Evolutionary conservation across 1,139 yeast species (phyloP).

Genomic region (Kazachstania sp.): DNA sequence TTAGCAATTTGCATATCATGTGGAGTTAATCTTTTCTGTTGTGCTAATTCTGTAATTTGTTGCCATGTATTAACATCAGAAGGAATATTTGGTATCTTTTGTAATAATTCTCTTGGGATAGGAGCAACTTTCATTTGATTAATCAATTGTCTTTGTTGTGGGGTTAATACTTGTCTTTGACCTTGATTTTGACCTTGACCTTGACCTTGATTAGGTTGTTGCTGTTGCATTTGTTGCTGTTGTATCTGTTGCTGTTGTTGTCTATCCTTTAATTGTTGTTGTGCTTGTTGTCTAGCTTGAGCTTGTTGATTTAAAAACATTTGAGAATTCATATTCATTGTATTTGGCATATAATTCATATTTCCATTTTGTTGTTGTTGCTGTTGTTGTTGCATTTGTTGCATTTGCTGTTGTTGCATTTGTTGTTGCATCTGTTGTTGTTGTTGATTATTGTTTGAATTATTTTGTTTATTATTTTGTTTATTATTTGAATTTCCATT

Average conservation of each 20-base stretch:
- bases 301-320: slow-evolving; percentile 44
- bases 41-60: slow-evolving; percentile 64
- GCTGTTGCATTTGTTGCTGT: slow-evolving; percentile 36
- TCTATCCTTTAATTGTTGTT: slow-evolving; percentile 26
- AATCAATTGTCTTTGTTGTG: slow-evolving; percentile 30
- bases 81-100: slow-evolving; percentile 71
- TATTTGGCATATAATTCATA: slow-evolving; percentile 9
- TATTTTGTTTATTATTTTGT: neutral
- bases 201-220: slow-evolving; percentile 16
- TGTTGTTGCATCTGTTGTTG: neutral
- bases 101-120: slow-evolving; percentile 66
- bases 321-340: slow-evolving; percentile 31
- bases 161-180: slow-evolving; percentile 26
- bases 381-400: slow-evolving; percentile 5
- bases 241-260: slow-evolving; percentile 38
- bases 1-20: slow-evolving; percentile 34
- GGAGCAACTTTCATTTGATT: slow-evolving; percentile 47
- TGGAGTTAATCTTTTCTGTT: slow-evolving; percentile 37
- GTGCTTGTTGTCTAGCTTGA: slow-evolving; percentile 42
- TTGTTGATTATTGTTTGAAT: neutral
- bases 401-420: slow-evolving; percentile 10
- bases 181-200: slow-evolving; percentile 21
- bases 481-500: neutral
- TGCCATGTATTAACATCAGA: slow-evolving; percentile 80
- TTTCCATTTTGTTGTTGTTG: slow-evolving; percentile 12